Evolutionary conservation across 2,329 filamentous ascomycete genomes (phyloP).

Genomic region (Trichoderma atrobrunneum): DNA sequence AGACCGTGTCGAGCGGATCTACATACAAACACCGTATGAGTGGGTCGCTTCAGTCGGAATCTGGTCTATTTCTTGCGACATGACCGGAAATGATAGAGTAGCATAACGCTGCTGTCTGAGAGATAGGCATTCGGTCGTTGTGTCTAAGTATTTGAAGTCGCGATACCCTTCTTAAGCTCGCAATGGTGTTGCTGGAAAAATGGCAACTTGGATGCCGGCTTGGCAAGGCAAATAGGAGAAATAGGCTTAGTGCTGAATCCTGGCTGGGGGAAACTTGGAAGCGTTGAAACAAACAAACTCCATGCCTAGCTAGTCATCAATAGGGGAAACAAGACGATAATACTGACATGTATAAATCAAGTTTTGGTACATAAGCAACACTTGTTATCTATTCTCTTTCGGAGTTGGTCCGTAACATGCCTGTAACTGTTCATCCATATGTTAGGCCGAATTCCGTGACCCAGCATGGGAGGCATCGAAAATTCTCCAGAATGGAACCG

Average conservation of each 20-base stretch:
- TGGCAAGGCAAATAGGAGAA: background rate
- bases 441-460: background rate
- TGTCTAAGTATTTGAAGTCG: background rate
- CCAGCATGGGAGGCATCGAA: background rate
- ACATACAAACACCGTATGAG: background rate
- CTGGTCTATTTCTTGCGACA: background rate
- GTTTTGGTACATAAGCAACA: background rate
- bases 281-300: background rate
- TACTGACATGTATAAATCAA: background rate
- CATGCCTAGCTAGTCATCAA: background rate
- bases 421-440: background rate
- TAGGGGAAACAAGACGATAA: background rate
- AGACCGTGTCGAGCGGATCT: background rate
- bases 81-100: background rate
- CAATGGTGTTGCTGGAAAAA: background rate
- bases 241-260: background rate
- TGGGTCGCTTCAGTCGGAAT: background rate
- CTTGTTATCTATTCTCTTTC: background rate
- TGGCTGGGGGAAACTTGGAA: background rate
- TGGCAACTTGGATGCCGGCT: constrained; percentile 1
- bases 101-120: too few relatives aligned
- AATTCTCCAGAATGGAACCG: background rate
- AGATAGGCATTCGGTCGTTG: background rate
- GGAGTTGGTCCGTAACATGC: background rate
- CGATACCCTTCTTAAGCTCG: background rate